Conservation (phyloP, 2,329 filamentous ascomycete genomes). For the Aspergillus sclerotialis region DNA sequence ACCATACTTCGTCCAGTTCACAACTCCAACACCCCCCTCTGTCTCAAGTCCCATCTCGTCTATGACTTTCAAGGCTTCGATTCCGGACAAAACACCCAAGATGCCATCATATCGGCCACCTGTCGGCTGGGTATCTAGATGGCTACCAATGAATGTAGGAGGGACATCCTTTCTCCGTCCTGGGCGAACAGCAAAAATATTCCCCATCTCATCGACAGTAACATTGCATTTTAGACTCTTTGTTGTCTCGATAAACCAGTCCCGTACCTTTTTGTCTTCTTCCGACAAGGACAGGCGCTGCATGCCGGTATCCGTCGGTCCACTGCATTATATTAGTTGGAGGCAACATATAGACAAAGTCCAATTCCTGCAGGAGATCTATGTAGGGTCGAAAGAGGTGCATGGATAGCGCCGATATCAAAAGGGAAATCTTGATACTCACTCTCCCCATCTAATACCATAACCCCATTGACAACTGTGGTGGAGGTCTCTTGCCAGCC, state of each 20-base stretch:
- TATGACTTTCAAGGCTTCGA: constrained; percentile 65
- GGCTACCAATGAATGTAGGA: constrained; percentile 63
- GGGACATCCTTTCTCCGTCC: constrained; percentile 52
- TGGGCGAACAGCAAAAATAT: constrained; percentile 67
- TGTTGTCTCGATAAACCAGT: constrained; percentile 66
- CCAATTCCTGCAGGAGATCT: neutral
- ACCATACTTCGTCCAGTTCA: constrained; percentile 47
- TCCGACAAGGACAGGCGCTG: constrained; percentile 65
- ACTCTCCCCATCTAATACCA: constrained; percentile 62
- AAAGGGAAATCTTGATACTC: constrained; percentile 26
- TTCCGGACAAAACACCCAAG: constrained; percentile 62
- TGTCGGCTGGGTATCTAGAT: constrained; percentile 58
- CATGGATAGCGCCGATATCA: neutral
- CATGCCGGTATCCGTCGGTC: constrained; percentile 65
- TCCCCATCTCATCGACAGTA: constrained; percentile 69
- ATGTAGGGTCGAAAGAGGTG: no score
- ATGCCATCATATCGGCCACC: constrained; percentile 53
- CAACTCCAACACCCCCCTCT: constrained; percentile 63
- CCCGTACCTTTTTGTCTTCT: constrained; percentile 61
- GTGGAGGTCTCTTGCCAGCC: constrained; percentile 59
- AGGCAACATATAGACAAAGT: no score
- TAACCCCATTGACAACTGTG: constrained; percentile 60
- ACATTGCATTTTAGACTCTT: constrained; percentile 59
- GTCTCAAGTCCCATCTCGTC: constrained; percentile 63
- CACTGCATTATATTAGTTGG: constrained; percentile 12